Evolutionary conservation across 306 rosid genomes (phyloP), one percentile per base, ranked within the genome.

Genomic region (Glycine latifolia): DNA sequence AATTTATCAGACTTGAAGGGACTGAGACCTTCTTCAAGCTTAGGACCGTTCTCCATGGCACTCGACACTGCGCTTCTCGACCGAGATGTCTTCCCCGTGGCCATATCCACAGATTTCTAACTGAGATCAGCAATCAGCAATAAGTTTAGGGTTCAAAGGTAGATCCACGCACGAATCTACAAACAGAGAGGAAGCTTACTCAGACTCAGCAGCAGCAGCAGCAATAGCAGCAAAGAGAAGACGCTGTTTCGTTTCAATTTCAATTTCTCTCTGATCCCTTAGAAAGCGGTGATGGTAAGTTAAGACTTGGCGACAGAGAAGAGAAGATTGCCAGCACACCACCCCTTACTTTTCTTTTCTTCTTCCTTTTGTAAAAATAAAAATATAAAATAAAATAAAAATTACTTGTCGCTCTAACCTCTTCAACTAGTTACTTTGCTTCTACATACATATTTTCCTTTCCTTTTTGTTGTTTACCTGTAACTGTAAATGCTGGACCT

Each of bases 1-100:
- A 96, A 96, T 84, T 88, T 84, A 13, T 96, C 98, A 39, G 97
- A 84, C 97, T 89, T 93, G 91, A 96, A 96, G 26, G 89, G 83
- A 87, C 69, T 89, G 75, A 96, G 89, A 31, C 95, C 94, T 67
- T 96, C 97, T 76, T 96, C 98, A 12, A 94, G 92, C 88, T 91
- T 92, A 2, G 80, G 76, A 71, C 94, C 98, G 59, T 88, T 91
- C 75, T 96, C 98, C 84, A 91, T 92, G 7, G 68, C 87, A 71
- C 83, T 90, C 46, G 67, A 85, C 79, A 87, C 80, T 16, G 90
- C 67, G 37, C 85, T 82, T 81, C 96, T 87, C 4, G 97, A 86
- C 83, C 99, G 93, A 31, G 94, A 87, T 33, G 91, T 80, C 97
- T 91, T 96, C 87, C 60, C 92, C 82, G 92, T 74, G 62, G 97